Evolutionary conservation across 441 rosid genomes (phyloP), one percentile per base, ranked within the genome.

Genomic region (Biscutella laevigata): DNA sequence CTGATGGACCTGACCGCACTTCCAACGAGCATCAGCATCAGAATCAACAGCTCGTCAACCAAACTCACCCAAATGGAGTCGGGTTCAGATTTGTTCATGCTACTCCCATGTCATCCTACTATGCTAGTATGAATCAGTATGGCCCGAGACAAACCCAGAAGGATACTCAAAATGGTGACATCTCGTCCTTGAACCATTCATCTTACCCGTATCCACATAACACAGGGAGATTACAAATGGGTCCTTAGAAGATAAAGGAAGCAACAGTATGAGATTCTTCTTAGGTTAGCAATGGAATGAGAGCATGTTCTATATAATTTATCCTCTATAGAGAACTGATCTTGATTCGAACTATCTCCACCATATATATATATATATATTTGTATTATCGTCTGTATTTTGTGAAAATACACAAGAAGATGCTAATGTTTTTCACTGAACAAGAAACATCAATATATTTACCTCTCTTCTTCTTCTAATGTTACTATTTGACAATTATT

Each of bases 181-280:
- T 81, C 36, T 67, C 79, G 21, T 75, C 95, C 12, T 54, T n/a
- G n/a, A n/a, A n/a, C n/a, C n/a, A n/a, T n/a, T n/a, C n/a, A n/a
- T n/a, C 87, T 45, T 75, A 81, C 52, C 76, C 81, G 1, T 83
- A 75, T 66, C 75, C 84, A 2, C 94, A 74, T 66, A 90, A 67
- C 69, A 53, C 75, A 53, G 90, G 86, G 71, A 81, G 90, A 73
- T 68, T 80, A 77, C 69, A 83, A 56, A 70, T 75, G 1, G 98
- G 90, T 68, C 96, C 96, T 1, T 84, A 73, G 66, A 60, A 53
- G 44, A 57, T 17, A 15, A 41, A 30, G 35, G 42, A 62, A 38
- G 33, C 34, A 45, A 12, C 25, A 6, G 6, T 8, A 15, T 36
- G 49, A 28, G 44, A 24, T 64, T 55, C 52, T 56, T 39, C 38